A percentile compares a stretch with the other conserved stretches of the same genome.
Conservation (phyloP, 495 filamentous ascomycete species). For the Talaromyces wortmannii region DNA sequence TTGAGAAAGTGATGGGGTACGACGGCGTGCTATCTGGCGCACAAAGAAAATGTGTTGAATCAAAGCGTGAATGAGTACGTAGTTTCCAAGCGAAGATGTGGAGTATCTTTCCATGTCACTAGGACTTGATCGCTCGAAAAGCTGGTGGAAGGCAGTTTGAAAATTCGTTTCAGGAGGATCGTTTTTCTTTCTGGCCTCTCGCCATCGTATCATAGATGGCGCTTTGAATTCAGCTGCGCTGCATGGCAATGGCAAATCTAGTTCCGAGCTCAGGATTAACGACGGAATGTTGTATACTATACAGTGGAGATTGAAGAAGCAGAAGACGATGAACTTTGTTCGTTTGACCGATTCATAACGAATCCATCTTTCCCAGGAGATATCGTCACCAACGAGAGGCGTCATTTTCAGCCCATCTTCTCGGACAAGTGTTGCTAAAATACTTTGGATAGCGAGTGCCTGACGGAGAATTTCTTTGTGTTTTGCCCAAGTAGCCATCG, state of each 20-base stretch:
- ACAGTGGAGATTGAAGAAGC: constrained; percentile 46
- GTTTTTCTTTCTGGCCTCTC: not conserved
- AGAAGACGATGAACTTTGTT: constrained; percentile 45
- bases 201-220: not conserved
- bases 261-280: constrained; percentile 53
- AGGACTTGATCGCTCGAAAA: not conserved
- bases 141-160: not conserved
- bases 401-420: not conserved
- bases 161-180: not conserved
- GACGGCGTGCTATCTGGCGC: constrained; percentile 48
- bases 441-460: not conserved
- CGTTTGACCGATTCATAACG: constrained; percentile 39
- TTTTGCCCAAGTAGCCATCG: not conserved
- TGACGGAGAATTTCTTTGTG: not conserved
- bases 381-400: not conserved
- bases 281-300: constrained; percentile 48
- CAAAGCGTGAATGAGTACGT: constrained; percentile 61
- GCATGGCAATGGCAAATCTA: constrained; percentile 54
- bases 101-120: not conserved
- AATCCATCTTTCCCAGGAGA: constrained; percentile 10
- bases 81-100: constrained; percentile 55
- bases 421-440: not conserved
- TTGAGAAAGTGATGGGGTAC: constrained; percentile 32
- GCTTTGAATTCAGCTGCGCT: constrained; percentile 9
- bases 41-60: constrained; percentile 64